Evolutionary conservation across 306 rosid genomes (phyloP).

Genomic region (Pyrus pyrifolia): DNA sequence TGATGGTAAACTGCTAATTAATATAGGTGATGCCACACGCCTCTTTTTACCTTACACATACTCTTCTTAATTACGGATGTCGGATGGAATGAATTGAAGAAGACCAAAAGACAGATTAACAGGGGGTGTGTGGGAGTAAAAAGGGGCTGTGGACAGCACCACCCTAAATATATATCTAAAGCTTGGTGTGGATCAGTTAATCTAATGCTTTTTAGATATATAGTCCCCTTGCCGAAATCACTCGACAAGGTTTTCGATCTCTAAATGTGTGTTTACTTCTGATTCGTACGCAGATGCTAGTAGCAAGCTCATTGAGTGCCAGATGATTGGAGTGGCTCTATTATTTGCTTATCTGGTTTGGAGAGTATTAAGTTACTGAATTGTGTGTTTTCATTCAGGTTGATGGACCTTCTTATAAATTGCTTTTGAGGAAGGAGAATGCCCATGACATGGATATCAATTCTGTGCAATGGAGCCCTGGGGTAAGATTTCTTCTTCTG

Average conservation of each 20-base stretch:
- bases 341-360: neutral
- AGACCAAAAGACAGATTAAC: too few species aligned
- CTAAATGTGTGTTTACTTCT: neutral
- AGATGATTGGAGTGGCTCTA: neutral
- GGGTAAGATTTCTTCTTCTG: slow-evolving; percentile 52
- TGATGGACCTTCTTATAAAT: slow-evolving; percentile 56
- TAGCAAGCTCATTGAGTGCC: neutral
- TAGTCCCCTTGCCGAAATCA: neutral
- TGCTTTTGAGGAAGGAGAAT: slow-evolving; percentile 65
- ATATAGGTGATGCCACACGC: too few species aligned
- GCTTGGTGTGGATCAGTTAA: neutral
- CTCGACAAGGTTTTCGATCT: neutral
- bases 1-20: neutral
- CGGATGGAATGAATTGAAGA: too few species aligned
- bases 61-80: too few species aligned
- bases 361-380: neutral
- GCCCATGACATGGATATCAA: slow-evolving; percentile 80
- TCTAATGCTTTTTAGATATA: neutral
- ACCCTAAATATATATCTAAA: neutral
- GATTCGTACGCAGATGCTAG: neutral
- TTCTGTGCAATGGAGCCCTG: slow-evolving; percentile 84
- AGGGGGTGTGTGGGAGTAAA: too few species aligned
- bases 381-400: slow-evolving; percentile 33
- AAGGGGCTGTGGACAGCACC: too few species aligned
- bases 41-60: too few species aligned